These are phyloP conservation scores for Luzula sylvatica DNA, from an alignment of 176 grass and related monocot species.

Conservation along the genomic window DNA sequence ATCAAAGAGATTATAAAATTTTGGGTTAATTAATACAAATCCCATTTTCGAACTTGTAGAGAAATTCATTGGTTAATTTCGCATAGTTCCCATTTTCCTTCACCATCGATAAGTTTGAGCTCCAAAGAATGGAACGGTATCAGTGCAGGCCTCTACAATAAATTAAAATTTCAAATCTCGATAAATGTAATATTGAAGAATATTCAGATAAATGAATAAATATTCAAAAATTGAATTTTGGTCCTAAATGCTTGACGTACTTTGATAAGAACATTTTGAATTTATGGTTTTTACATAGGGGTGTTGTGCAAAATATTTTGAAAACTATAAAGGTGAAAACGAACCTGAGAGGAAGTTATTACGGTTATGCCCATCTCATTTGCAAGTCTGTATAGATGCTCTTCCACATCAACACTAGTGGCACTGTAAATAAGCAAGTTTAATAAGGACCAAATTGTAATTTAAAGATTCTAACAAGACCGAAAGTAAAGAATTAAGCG, in stretches of 20 bases:
- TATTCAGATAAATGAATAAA: conserved; percentile 2
- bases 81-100: conserved; percentile 88
- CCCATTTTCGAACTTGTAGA: background rate
- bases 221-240: no score
- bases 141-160: conserved; percentile 71
- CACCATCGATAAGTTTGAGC: conserved; percentile 85
- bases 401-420: conserved; percentile 96
- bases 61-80: conserved; percentile 47
- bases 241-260: no score
- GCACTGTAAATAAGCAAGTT: conserved; percentile 36
- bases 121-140: conserved; percentile 87
- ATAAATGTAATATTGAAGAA: background rate
- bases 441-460: conserved; percentile 15
- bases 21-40: background rate
- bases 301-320: background rate
- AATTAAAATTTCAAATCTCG: conserved; percentile 15
- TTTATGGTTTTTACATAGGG: conserved; percentile 1
- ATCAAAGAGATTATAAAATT: conserved; percentile 1
- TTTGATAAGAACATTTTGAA: background rate
- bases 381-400: conserved; percentile 85
- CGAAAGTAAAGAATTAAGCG: conserved; percentile 7
- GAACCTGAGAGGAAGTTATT: conserved; percentile 88
- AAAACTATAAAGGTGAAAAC: background rate
- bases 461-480: conserved; percentile 1
- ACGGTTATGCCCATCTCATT: conserved; percentile 90